Conservation (phyloP, 176 grass and related monocot genomes). For the Ananas comosus region DNA sequence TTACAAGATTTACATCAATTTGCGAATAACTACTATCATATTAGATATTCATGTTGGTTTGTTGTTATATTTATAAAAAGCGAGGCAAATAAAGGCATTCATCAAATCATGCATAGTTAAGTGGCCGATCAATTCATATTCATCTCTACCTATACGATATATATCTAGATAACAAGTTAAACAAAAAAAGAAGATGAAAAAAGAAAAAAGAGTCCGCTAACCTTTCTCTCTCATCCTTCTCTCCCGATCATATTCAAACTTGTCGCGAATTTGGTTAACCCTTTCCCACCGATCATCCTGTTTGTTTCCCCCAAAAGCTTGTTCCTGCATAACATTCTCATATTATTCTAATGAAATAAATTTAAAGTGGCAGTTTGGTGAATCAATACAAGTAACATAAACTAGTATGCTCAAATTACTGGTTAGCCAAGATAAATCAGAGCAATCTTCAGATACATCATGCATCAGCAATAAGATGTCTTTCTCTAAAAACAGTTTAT, state of each 20-base stretch:
- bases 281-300: constrained; percentile 76
- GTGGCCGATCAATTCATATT: background rate
- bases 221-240: constrained; percentile 80
- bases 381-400: background rate
- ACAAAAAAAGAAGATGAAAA: background rate
- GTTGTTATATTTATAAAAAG: background rate
- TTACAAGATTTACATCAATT: background rate
- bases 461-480: background rate
- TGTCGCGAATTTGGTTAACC: constrained; percentile 86
- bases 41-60: constrained; percentile 2
- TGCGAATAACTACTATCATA: background rate
- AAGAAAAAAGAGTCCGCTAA: constrained; percentile 22
- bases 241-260: constrained; percentile 97
- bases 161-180: background rate
- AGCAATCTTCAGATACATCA: background rate
- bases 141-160: background rate
- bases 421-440: background rate
- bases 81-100: no score
- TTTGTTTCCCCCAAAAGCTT: constrained; percentile 32
- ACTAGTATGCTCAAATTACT: background rate
- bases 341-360: constrained; percentile 1
- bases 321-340: constrained; percentile 41
- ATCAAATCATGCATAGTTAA: no score
- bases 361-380: background rate
- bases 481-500: no score